phyloP scores from a whole-genome alignment of 306 rosid genomes.

The Echinosophora koreensis region DNA sequence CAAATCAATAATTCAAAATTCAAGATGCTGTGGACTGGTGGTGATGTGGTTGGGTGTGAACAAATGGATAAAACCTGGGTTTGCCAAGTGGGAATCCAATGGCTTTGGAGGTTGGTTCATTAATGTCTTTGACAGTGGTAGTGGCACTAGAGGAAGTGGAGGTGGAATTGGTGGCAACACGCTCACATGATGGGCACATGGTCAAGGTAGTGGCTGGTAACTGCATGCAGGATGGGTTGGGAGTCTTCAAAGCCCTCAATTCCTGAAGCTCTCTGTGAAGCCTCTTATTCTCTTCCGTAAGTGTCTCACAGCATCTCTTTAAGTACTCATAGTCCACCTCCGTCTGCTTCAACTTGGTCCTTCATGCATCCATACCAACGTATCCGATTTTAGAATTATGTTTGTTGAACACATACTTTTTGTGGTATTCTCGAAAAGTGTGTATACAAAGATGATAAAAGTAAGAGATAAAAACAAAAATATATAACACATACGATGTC shows the following conservation, averaged over 20 bases:
- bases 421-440: too few relatives aligned
- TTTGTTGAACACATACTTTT: too few relatives aligned
- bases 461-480: too few relatives aligned
- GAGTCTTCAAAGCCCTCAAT: conserved; percentile 61
- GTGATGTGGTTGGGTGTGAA: conserved; percentile 39
- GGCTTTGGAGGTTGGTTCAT: conserved; percentile 11
- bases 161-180: conserved; percentile 52
- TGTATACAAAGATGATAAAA: too few relatives aligned
- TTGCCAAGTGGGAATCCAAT: conserved; percentile 47
- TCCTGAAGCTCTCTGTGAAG: conserved; percentile 70
- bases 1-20: conserved; percentile 22
- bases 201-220: conserved; percentile 69
- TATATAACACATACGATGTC: too few relatives aligned
- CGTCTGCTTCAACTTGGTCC: conserved; percentile 72
- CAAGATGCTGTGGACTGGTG: conserved; percentile 52
- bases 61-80: conserved; percentile 52
- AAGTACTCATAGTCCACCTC: conserved; percentile 66
- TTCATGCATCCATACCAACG: conserved; percentile 21
- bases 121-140: neutral
- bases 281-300: conserved; percentile 63
- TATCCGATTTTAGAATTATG: too few relatives aligned
- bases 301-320: conserved; percentile 61
- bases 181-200: conserved; percentile 71
- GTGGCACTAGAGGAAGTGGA: neutral
- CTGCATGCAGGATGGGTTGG: conserved; percentile 62